phyloP scores from a whole-genome alignment of 108 stramenopile species.

The Ochromonas danica region DNA sequence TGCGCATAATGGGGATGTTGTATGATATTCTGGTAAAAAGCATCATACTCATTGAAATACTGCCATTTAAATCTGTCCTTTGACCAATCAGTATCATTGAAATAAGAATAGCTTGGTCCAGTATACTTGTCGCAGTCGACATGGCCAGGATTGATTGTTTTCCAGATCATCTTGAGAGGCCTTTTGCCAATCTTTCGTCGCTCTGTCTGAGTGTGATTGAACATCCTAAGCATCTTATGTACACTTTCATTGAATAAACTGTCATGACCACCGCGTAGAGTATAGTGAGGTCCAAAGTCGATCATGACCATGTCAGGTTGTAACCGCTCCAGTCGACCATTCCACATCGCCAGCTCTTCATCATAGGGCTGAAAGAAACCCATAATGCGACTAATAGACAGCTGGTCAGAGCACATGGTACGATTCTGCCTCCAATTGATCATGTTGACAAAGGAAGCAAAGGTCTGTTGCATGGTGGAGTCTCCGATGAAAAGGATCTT shows the following conservation, averaged over 20 bases:
- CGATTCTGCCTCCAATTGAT: neutral
- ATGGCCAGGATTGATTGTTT: neutral
- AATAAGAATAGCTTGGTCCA: neutral
- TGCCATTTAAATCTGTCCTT: neutral
- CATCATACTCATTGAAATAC: neutral
- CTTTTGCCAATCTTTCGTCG: neutral
- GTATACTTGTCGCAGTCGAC: neutral
- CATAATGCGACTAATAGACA: neutral
- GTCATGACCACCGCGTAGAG: too few relatives aligned
- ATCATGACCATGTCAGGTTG: neutral
- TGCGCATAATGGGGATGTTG: too few relatives aligned
- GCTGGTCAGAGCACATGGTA: neutral
- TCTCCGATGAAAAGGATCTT: neutral
- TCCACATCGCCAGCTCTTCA: neutral
- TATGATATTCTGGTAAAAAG: too few relatives aligned
- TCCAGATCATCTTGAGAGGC: neutral
- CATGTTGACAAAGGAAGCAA: neutral
- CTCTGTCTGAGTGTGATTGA: neutral
- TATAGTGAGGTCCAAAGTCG: neutral
- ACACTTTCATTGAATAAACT: neutral
- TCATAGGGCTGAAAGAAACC: neutral
- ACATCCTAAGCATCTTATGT: neutral
- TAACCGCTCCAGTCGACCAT: neutral
- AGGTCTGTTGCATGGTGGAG: neutral
- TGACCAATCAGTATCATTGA: too few relatives aligned